Base-by-base conservation (phyloP, 768 basidiomycete species). In the Suillus subaureus region DNA sequence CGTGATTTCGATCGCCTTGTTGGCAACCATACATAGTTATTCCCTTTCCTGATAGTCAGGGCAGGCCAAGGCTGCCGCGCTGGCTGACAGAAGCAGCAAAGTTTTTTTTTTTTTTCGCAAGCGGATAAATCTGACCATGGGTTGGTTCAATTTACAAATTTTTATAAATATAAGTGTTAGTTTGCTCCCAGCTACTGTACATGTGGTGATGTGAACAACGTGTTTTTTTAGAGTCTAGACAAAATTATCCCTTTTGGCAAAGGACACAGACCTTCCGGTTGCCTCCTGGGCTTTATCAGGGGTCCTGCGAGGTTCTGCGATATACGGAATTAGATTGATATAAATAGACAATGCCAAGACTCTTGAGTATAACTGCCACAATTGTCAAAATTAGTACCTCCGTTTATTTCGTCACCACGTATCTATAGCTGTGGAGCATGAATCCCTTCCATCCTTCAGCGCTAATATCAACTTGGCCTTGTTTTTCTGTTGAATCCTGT, bases 281-380 rank as follows among this genome's bases (percentile, higher is more conserved):
- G 52, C 18, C 12, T 33, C 33, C 54, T 33, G 33, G 31, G 31
- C 28, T 39, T 39, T 26, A 39, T 58, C 57, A 58, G 39, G 57
- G 23, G 57, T 40, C 57, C 35, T 45, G 8, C 43, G 18, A 54
- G 52, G 31, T 33, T 31, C 33, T 60, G 39, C 40, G 58, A 42
- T 60, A 60, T 60, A 60, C 58, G 58, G 58, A 60, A 60, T 60
- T 60, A 60, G 58, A 60, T 6, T 42, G 39, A 43, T 60, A 60
- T 31, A 60, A 60, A 60, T 60, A 60, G 58, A 42, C 1, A 26
- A 18, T n/a, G 58, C 58, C 58, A 60, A 60, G 58, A 60, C 58
- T 28, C 33, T 42, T 35, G 3, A 23, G 56, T 58, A 39, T 35
- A 35, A 35, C 35, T 35, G 39, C 56, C 23, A 39, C 57, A 39